Evolutionary conservation across 2,329 filamentous ascomycete species (phyloP).

Genomic region (Xylariales sp.): DNA sequence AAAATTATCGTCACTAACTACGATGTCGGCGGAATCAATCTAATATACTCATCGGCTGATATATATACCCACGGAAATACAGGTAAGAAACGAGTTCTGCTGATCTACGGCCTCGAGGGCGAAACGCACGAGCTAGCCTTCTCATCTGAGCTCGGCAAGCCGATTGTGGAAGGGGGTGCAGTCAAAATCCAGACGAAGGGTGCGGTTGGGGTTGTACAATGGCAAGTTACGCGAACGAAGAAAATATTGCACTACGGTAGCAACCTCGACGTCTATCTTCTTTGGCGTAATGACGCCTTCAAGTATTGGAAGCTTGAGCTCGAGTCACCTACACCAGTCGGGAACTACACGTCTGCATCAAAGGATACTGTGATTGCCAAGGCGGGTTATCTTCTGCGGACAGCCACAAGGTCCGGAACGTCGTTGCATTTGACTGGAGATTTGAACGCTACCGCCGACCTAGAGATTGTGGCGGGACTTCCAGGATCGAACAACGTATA

Average conservation of each 20-base stretch:
- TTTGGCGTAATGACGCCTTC: slow-evolving; percentile 72
- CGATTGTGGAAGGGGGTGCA: slow-evolving; percentile 26
- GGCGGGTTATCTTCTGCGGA: slow-evolving; percentile 73
- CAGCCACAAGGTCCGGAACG: slow-evolving; percentile 65
- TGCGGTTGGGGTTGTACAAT: slow-evolving; percentile 49
- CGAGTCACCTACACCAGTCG: slow-evolving; percentile 53
- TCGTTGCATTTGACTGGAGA: slow-evolving; percentile 75
- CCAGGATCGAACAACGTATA: slow-evolving; percentile 58
- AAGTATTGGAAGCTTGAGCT: slow-evolving; percentile 75
- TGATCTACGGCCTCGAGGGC: slow-evolving; percentile 71
- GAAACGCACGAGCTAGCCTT: slow-evolving; percentile 74
- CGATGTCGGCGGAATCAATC: too few species aligned
- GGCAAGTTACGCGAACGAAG: slow-evolving; percentile 65
- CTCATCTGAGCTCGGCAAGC: slow-evolving; percentile 30
- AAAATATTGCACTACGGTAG: slow-evolving; percentile 62
- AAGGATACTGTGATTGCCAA: slow-evolving; percentile 66
- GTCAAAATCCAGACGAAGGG: slow-evolving; percentile 28
- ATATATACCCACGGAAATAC: slow-evolving; percentile 69
- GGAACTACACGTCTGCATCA: slow-evolving; percentile 43
- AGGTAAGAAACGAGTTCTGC: slow-evolving; percentile 51
- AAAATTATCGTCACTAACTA: too few species aligned
- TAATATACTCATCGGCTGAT: slow-evolving; percentile 53
- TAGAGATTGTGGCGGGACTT: slow-evolving; percentile 76
- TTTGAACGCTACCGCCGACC: slow-evolving; percentile 73
- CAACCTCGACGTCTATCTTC: slow-evolving; percentile 65